Evolutionary conservation across 2,329 filamentous ascomycete species (phyloP), one percentile per base, ranked within the genome.

Genomic region (Alternaria sp.): DNA sequence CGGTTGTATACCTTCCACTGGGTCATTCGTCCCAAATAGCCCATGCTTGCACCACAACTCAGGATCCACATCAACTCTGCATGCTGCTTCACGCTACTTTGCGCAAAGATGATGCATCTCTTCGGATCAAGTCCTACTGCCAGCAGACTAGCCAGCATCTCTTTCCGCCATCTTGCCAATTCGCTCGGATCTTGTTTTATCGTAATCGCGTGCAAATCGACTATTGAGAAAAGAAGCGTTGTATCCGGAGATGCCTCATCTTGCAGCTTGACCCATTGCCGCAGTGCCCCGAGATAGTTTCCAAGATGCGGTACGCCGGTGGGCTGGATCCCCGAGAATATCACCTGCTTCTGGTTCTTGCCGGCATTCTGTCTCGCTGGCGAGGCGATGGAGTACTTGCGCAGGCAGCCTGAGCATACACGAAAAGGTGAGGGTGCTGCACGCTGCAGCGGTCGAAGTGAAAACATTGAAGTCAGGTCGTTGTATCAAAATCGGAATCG

Each of bases 241-340:
- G 89, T 87, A 5, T 82, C 82, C 3, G 84, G 76, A 0, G 82
- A 68, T 0, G 88, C 84, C 40, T 86, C 83, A 64, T 93, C 83
- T 69, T 99, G 95, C 8, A 97, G 84, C 64, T 86, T 85, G 50
- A 91, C 91, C 96, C 96, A 99, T 84, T 93, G 89, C 54, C 89
- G 88, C 59, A 99, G 83, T 15, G 96, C 96, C 25, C 96, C 96
- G 11, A 97, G 86, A 80, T 97, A 99, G 82, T 99, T 99, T 59
- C 96, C 96, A 28, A 99, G 83, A 79, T 99, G 96, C 13, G 96
- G 96, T 23, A 96, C 86, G 36, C 95, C 96, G 0, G 96, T 99
- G 17, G 96, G 96, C 80, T 99, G 96, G 72, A 99, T 99, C 57
- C 94, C 96, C 4, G 96, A 98, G 84, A 99, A 97, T 74, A 98